Percentiles rank a stretch among this genome's conserved stretches.
Conservation (phyloP, 345 rosid genomes). For the Aethionema arabicum region DNA sequence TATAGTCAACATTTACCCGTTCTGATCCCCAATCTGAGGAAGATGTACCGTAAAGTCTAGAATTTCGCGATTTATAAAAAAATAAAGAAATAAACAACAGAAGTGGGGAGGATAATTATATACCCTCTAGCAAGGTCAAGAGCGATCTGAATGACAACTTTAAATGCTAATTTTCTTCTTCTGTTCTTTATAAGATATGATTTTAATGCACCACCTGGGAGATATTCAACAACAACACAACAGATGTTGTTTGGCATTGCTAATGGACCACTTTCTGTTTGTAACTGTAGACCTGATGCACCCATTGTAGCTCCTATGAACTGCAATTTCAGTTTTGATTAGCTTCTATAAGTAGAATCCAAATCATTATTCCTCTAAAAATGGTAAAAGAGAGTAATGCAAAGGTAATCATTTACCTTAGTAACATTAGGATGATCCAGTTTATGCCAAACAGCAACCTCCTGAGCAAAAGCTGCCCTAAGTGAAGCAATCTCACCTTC, state of each 20-base stretch:
- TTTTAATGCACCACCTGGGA: conserved; percentile 89
- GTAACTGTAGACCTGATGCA: conserved; percentile 70
- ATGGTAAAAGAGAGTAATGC: not conserved
- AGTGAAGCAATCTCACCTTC: conserved; percentile 82
- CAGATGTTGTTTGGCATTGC: conserved; percentile 85
- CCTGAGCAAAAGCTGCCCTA: conserved; percentile 86
- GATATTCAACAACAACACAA: conserved; percentile 97
- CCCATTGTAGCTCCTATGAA: conserved; percentile 98
- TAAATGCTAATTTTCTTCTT: conserved; percentile 87
- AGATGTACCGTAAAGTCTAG: no score
- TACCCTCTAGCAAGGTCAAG: conserved; percentile 99
- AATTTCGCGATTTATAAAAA: no score
- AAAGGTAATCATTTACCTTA: conserved; percentile 52
- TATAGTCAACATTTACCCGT: no score
- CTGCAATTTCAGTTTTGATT: conserved; percentile 41
- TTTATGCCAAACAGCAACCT: conserved; percentile 99
- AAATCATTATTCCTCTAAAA: not conserved
- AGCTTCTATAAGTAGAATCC: not conserved
- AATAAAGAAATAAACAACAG: not conserved
- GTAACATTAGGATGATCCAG: conserved; percentile 98
- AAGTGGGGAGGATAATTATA: conserved; percentile 12
- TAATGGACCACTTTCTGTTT: conserved; percentile 78
- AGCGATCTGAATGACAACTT: conserved; percentile 87
- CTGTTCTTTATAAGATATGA: conserved; percentile 84
- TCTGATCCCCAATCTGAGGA: no score